Base-by-base conservation (phyloP, 257 asterid genomes). In the Salvia rosmarinus region DNA sequence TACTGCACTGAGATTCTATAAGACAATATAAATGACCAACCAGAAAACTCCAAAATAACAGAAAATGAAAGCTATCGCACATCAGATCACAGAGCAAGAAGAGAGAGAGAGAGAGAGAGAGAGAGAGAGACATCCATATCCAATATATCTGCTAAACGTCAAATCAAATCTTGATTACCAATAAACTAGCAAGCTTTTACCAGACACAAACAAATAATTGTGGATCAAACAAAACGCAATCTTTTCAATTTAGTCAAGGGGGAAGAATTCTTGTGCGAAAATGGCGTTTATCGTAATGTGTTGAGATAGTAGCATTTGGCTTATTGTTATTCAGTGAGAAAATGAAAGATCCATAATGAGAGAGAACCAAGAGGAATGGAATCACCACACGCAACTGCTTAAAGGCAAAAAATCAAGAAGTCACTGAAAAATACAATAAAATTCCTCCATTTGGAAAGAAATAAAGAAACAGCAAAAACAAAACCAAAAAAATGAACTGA, bases 11-110 rank as follows among this genome's bases (percentile, higher is more conserved):
- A 83, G 87, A 92, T 87, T 88, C 90, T 78, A 78, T 59, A 63
- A 70, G 84, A 87, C 93, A 89, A 87, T 78, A 71, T n/a, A 78
- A 62, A 37, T 72, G 79, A 82, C 95, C 76, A 85, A 82, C 81
- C 82, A 85, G 81, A 87, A 86, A 77, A 83, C 65, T 86, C 89
- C 96, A 79, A 90, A 84, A 51, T 37, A 19, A 17, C 75, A 75
- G 78, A 80, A 83, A 85, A 78, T 51, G 77, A 57, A 77, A 82
- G 80, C 64, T 69, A 68, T 21, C 1, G 59, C 65, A 58, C 20
- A 75, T 71, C 83, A 70, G 81, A 80, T 83, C 78, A 72, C 70
- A 73, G 67, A 82, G 64, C 67, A 21, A 56, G 56, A 19, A 57
- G 44, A 28, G 49, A 56, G 39, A 79, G 42, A 72, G 43, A 34